These are phyloP conservation scores for Aureobasidium leucospermi DNA, from an alignment of 2,329 filamentous ascomycete species.

Conservation along the genomic window DNA sequence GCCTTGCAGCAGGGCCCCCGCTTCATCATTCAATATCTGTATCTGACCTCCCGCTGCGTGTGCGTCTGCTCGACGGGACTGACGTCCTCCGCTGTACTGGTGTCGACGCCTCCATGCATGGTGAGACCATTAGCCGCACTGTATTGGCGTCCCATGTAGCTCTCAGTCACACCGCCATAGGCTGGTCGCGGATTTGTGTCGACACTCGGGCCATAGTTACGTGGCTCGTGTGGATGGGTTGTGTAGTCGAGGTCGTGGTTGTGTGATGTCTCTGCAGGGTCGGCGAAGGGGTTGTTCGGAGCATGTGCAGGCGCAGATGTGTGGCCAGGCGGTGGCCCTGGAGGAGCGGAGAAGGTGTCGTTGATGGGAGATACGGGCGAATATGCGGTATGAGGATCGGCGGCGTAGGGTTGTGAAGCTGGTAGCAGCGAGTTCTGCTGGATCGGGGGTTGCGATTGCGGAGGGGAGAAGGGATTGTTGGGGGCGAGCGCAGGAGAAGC, in stretches of 20 bases:
- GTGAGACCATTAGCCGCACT: constrained; percentile 37
- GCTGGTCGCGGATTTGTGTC: constrained; percentile 17
- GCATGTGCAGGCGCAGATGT: not conserved
- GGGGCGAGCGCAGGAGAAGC: constrained; percentile 17
- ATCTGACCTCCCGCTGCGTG: not conserved
- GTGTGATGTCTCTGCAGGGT: not conserved
- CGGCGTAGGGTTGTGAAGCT: not conserved
- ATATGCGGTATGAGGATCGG: not conserved
- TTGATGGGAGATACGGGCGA: constrained; percentile 10
- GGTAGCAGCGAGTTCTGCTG: not conserved
- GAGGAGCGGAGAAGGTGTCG: not conserved
- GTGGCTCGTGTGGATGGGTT: constrained; percentile 7
- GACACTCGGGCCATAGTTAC: not conserved
- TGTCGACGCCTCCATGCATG: constrained; percentile 36
- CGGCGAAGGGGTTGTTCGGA: constrained; percentile 7
- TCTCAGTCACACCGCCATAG: constrained; percentile 29
- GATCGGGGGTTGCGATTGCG: not conserved
- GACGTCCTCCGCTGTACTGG: not conserved
- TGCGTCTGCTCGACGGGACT: not conserved
- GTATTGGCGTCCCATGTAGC: constrained; percentile 37
- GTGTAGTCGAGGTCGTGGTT: constrained; percentile 2
- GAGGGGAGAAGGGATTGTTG: not conserved
- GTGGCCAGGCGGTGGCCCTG: constrained; percentile 5
- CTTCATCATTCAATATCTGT: not conserved
- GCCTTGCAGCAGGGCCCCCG: too few relatives aligned